These are phyloP conservation scores for Dryas integrifolia DNA, from an alignment of 331 rosid genomes.

Conservation along the genomic window DNA sequence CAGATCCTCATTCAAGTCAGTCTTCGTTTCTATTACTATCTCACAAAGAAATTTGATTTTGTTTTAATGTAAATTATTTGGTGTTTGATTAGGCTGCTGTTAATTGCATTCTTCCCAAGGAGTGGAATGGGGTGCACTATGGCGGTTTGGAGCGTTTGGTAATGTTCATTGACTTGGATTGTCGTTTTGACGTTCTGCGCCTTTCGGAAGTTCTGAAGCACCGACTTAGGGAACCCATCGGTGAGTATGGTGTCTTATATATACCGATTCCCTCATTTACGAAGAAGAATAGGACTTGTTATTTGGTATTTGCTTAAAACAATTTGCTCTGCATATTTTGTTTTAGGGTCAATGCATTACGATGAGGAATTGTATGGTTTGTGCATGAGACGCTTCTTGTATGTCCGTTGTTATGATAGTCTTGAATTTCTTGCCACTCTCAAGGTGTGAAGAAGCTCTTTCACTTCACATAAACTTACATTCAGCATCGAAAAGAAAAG, in stretches of 20 bases:
- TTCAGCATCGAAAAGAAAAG: background rate
- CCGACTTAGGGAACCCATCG: conserved; percentile 42
- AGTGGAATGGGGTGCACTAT: conserved; percentile 60
- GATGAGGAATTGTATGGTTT: conserved; percentile 40
- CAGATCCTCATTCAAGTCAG: conserved; percentile 60
- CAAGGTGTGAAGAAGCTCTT: conserved; percentile 48
- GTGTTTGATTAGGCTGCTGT: conserved; percentile 46
- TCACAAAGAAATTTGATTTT: background rate
- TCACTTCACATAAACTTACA: background rate
- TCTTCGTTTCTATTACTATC: background rate
- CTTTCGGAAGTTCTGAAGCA: conserved; percentile 56
- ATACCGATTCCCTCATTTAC: background rate
- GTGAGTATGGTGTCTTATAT: conserved; percentile 25
- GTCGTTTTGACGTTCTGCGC: conserved; percentile 61
- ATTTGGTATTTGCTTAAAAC: conserved; percentile 7
- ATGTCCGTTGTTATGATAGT: conserved; percentile 68
- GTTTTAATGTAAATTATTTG: background rate
- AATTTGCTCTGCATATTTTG: background rate
- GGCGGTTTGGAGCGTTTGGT: conserved; percentile 65
- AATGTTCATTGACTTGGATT: conserved; percentile 77
- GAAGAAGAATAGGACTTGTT: background rate
- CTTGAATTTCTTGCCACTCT: conserved; percentile 84
- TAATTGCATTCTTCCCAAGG: conserved; percentile 68
- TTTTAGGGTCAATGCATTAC: conserved; percentile 25
- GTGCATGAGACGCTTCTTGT: conserved; percentile 76